Evolutionary conservation across 495 filamentous ascomycete genomes (phyloP).

Genomic region (Podospora conica): DNA sequence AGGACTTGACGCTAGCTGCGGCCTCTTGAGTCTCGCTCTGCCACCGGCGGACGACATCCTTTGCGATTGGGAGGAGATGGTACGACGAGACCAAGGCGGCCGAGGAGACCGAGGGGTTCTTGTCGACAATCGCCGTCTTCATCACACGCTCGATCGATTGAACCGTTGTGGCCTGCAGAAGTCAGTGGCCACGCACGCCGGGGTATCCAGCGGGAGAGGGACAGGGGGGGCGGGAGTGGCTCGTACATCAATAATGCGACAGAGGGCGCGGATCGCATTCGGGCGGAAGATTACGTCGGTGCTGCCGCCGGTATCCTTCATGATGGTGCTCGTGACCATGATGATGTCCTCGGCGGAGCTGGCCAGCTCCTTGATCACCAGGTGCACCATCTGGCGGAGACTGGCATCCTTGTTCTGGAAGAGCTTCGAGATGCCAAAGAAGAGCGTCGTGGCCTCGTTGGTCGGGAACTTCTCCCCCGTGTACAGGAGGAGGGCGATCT

Average conservation of each 20-base stretch:
- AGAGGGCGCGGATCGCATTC: constrained; percentile 94
- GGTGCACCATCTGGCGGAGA: constrained; percentile 97
- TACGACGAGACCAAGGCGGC: constrained; percentile 97
- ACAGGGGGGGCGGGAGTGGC: neutral
- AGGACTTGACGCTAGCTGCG: constrained; percentile 80
- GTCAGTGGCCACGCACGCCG: constrained; percentile 1
- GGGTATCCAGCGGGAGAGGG: neutral
- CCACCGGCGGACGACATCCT: constrained; percentile 94
- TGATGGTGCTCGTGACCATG: constrained; percentile 98
- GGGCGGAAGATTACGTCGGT: constrained; percentile 93
- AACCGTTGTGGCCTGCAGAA: constrained; percentile 78
- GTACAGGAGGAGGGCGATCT: constrained; percentile 94
- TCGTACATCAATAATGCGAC: constrained; percentile 92
- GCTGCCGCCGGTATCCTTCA: constrained; percentile 97
- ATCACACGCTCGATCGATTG: constrained; percentile 97
- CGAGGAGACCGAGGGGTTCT: constrained; percentile 95
- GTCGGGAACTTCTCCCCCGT: constrained; percentile 95
- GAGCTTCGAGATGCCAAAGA: constrained; percentile 98
- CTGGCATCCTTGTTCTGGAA: constrained; percentile 99
- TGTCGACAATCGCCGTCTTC: constrained; percentile 99
- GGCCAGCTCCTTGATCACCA: constrained; percentile 94
- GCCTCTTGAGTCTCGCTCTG: constrained; percentile 98
- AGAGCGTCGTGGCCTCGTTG: constrained; percentile 95
- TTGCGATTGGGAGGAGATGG: constrained; percentile 91
- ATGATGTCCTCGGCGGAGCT: constrained; percentile 98